Conservation (phyloP, 139 green algal genomes). For the Pseudopediastrum boryanum region DNA sequence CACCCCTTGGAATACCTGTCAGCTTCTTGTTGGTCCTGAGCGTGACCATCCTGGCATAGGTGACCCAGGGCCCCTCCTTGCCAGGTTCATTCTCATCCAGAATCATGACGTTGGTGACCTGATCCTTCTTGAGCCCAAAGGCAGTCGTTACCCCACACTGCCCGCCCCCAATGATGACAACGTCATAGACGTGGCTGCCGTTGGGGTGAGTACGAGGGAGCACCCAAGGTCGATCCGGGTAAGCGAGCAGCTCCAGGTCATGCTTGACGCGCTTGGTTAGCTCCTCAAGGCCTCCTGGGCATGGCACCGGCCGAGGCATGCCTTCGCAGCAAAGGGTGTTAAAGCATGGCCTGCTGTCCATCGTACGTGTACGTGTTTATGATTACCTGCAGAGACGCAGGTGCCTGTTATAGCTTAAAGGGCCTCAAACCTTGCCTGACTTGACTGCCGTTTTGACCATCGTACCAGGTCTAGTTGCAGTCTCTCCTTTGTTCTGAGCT, state of each 20-base stretch:
- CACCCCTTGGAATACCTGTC: too few relatives aligned
- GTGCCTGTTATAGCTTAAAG: too few relatives aligned
- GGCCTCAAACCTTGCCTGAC: too few relatives aligned
- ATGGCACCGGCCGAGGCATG: too few relatives aligned
- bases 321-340: too few relatives aligned
- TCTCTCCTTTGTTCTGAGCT: too few relatives aligned
- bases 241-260: constrained; percentile 34
- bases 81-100: constrained; percentile 45
- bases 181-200: constrained; percentile 22
- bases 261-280: constrained; percentile 28
- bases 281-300: background rate
- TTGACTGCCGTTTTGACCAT: too few relatives aligned
- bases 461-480: too few relatives aligned
- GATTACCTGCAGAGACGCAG: too few relatives aligned
- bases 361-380: too few relatives aligned
- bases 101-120: constrained; percentile 31
- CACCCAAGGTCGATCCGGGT: constrained; percentile 38
- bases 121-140: constrained; percentile 44
- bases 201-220: background rate
- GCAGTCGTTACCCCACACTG: constrained; percentile 48
- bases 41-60: constrained; percentile 52
- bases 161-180: constrained; percentile 46
- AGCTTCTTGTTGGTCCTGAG: constrained; percentile 54
- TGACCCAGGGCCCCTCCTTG: constrained; percentile 48
- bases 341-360: too few relatives aligned